A percentile compares a stretch with the other conserved stretches of the same genome.
phyloP scores from a whole-genome alignment of 2,329 filamentous ascomycete species.

The Lizonia empirigonia region DNA sequence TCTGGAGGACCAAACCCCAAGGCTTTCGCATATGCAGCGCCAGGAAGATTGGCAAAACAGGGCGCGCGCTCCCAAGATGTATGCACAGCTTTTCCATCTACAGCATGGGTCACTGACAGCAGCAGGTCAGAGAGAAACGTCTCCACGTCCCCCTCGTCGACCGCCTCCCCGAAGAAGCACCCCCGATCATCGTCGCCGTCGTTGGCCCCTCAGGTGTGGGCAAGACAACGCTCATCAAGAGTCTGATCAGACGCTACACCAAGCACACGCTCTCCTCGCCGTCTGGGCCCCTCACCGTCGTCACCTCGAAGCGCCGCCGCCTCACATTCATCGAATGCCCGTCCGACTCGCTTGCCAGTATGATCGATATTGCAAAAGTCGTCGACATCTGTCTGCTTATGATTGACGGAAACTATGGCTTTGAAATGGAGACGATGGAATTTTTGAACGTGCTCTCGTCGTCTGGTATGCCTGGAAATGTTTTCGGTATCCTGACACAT shows the following conservation, averaged over 20 bases:
- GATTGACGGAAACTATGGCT: slow-evolving; percentile 98
- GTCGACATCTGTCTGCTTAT: slow-evolving; percentile 96
- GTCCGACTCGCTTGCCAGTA: slow-evolving; percentile 88
- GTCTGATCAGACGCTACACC: slow-evolving; percentile 88
- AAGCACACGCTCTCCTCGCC: slow-evolving; percentile 93
- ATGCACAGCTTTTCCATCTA: slow-evolving; percentile 27
- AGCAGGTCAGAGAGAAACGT: slow-evolving; percentile 88
- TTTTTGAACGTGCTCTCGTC: slow-evolving; percentile 93
- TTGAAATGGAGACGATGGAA: slow-evolving; percentile 99
- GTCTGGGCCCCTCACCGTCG: slow-evolving; percentile 89
- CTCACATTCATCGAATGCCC: slow-evolving; percentile 97
- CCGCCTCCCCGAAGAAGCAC: slow-evolving; percentile 91
- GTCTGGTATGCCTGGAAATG: slow-evolving; percentile 97
- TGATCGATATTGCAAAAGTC: slow-evolving; percentile 97
- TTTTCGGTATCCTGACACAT: slow-evolving; percentile 96
- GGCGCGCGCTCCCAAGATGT: slow-evolving; percentile 76
- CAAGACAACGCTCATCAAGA: slow-evolving; percentile 95
- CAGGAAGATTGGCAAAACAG: slow-evolving; percentile 78
- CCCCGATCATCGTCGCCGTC: slow-evolving; percentile 89
- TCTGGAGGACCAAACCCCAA: slow-evolving; percentile 79
- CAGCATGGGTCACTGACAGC: slow-evolving; percentile 3
- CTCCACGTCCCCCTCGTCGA: slow-evolving; percentile 97
- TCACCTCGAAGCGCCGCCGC: slow-evolving; percentile 93
- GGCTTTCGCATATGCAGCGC: slow-evolving; percentile 83
- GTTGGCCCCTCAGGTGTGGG: slow-evolving; percentile 93